phyloP scores from a whole-genome alignment of 169 alveolate genomes.

The Plasmodium relictum region DNA sequence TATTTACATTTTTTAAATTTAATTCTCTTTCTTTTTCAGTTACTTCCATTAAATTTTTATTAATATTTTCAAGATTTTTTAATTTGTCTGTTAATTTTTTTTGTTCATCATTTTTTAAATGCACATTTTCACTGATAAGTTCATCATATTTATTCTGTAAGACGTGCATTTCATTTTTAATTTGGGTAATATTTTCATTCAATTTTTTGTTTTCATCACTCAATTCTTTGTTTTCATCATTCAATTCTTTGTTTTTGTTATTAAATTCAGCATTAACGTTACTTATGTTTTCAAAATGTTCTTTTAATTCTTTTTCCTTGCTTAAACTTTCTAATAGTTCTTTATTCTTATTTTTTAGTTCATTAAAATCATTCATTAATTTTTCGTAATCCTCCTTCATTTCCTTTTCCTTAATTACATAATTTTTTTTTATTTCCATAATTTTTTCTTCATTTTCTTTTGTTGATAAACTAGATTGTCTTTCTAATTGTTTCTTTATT shows the following conservation, averaged over 20 bases:
- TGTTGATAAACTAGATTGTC: neutral
- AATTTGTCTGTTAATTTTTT: constrained; percentile 30
- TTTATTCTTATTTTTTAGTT: constrained; percentile 35
- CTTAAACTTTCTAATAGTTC: constrained; percentile 28
- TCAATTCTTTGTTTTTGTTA: neutral
- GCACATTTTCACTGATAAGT: constrained; percentile 12
- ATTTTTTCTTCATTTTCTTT: constrained; percentile 48
- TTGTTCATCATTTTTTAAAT: constrained; percentile 59
- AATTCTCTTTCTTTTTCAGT: constrained; percentile 76
- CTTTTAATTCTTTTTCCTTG: constrained; percentile 25
- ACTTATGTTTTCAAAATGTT: neutral
- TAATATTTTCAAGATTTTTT: constrained; percentile 47
- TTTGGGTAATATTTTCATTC: constrained; percentile 16
- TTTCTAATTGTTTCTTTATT: constrained; percentile 36
- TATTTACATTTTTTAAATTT: constrained; percentile 64
- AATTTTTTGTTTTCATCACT: constrained; percentile 29
- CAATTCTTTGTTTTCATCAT: neutral
- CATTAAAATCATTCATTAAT: constrained; percentile 28
- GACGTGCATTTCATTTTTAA: constrained; percentile 17
- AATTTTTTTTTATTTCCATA: constrained; percentile 11
- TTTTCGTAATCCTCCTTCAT: constrained; percentile 32
- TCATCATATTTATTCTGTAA: constrained; percentile 55
- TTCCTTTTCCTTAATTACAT: constrained; percentile 22
- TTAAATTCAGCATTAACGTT: neutral
- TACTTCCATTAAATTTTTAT: constrained; percentile 49